Percentiles rank a stretch among this genome's conserved stretches.
phyloP scores from a whole-genome alignment of 225 moss, liverwort and hornwort species.

The Straminergon stramineum region DNA sequence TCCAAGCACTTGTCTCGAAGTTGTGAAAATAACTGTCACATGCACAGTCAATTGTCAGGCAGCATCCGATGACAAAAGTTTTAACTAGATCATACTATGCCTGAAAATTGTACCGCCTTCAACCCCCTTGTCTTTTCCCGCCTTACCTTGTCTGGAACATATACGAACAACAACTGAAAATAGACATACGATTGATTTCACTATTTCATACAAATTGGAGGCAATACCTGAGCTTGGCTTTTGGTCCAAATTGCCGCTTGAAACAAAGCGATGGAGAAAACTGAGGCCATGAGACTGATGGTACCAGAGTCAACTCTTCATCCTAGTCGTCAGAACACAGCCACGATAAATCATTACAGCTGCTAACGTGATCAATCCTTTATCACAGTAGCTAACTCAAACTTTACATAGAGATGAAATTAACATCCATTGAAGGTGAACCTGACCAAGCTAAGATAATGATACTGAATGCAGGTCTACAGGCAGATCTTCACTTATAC shows the following conservation, averaged over 20 bases:
- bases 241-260: slow-evolving; percentile 75
- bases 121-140: background rate
- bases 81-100: background rate
- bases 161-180: background rate
- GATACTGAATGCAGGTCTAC: background rate
- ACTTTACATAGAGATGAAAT: background rate
- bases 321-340: slow-evolving; percentile 37
- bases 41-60: background rate
- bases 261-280: slow-evolving; percentile 40
- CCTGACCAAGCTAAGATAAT: background rate
- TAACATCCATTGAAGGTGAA: background rate
- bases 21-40: slow-evolving; percentile 67
- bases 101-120: background rate
- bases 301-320: slow-evolving; percentile 82
- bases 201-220: background rate
- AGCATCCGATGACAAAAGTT: background rate
- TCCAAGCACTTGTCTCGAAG: slow-evolving; percentile 69
- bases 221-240: slow-evolving; percentile 68
- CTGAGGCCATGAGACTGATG: slow-evolving; percentile 69
- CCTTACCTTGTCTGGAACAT: background rate
- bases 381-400: background rate
- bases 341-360: background rate
- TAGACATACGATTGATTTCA: background rate
- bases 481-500: background rate
- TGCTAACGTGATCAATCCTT: background rate